Evolutionary conservation across 2,329 filamentous ascomycete genomes (phyloP).

Genomic region (Fonsecaea pugnacius): DNA sequence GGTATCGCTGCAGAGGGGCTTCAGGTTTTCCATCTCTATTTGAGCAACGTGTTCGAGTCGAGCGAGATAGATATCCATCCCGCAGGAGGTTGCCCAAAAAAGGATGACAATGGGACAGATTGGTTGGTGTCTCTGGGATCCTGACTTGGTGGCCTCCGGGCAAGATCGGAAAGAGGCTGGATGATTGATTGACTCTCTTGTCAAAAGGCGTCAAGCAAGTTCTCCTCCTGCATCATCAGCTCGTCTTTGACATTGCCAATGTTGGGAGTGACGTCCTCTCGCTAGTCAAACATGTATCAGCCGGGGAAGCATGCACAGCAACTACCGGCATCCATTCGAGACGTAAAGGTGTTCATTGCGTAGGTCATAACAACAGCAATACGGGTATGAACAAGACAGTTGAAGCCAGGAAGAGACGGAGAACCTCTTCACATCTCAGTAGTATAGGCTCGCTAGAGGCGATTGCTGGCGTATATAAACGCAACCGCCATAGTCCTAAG

Average conservation of each 20-base stretch:
- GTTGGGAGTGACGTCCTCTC: not conserved
- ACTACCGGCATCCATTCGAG: not conserved
- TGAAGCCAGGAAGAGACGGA: not conserved
- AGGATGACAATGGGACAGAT: not conserved
- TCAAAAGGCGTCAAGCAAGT: not conserved
- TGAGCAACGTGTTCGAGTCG: not conserved
- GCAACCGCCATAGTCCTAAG: not conserved
- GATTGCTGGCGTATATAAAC: not conserved
- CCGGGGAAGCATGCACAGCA: not conserved
- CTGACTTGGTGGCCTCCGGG: not conserved
- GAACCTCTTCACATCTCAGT: no score
- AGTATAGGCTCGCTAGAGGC: no score
- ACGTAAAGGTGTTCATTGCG: not conserved
- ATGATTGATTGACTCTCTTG: not conserved
- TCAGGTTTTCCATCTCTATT: not conserved
- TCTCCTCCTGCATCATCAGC: not conserved
- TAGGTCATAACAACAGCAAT: not conserved
- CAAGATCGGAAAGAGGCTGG: not conserved
- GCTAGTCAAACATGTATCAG: not conserved
- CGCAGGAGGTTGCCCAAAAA: not conserved
- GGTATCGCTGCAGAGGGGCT: not conserved
- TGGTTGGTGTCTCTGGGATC: not conserved
- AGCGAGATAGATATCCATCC: not conserved
- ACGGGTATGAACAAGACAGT: not conserved
- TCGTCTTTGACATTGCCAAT: not conserved